A percentile compares a stretch with the other conserved stretches of the same genome.
Evolutionary conservation across 2,329 filamentous ascomycete genomes (phyloP).

Genomic region (Aspergillus niger): DNA sequence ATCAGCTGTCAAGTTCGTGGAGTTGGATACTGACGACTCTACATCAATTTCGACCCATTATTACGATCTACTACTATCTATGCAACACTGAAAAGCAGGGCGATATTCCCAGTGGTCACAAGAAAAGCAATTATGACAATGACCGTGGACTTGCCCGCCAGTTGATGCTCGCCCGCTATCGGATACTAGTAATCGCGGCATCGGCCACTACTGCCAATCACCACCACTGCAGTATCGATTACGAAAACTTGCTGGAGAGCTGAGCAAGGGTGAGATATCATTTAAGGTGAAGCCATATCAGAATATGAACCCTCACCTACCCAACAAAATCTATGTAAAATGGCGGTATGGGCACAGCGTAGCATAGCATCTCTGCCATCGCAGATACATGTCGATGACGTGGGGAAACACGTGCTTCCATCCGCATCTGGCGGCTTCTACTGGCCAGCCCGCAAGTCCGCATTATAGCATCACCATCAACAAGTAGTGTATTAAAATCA

Average conservation of each 20-base stretch:
- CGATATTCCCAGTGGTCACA: neutral
- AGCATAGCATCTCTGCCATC: slow-evolving; percentile 5
- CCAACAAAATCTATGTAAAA: accelerated
- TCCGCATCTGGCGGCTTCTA: slow-evolving; percentile 18
- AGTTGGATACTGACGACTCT: neutral
- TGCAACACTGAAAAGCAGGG: neutral
- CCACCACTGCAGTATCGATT: neutral
- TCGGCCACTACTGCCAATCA: neutral
- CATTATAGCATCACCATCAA: neutral
- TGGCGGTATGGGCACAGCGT: neutral
- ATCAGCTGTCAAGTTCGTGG: neutral
- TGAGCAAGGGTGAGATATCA: neutral
- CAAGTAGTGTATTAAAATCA: neutral
- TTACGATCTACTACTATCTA: neutral
- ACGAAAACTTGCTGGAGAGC: neutral
- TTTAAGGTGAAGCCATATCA: too few relatives aligned
- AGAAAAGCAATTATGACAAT: neutral
- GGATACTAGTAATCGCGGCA: neutral
- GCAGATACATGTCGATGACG: slow-evolving; percentile 14
- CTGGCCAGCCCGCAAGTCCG: neutral
- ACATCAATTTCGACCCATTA: neutral
- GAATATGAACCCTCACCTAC: too few relatives aligned
- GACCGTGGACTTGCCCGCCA: neutral
- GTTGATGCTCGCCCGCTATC: neutral
- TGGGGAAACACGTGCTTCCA: slow-evolving; percentile 25